phyloP scores from a whole-genome alignment of 2,329 filamentous ascomycete species.

The Ampelomyces quisqualis region DNA sequence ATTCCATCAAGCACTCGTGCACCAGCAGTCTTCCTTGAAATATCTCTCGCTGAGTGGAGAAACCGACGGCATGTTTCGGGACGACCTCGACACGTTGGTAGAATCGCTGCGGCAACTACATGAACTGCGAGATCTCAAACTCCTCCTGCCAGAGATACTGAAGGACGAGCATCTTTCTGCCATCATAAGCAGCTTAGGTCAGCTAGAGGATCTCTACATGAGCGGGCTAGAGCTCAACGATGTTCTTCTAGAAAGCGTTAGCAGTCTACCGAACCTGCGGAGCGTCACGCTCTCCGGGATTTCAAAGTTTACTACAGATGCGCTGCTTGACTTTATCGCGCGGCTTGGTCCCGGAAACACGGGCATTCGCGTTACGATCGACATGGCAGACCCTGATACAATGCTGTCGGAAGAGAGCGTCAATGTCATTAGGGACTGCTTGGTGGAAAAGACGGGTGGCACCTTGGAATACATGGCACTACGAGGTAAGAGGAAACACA shows the following conservation, averaged over 20 bases:
- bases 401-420: slow-evolving; percentile 45
- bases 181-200: slow-evolving; percentile 49
- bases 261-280: slow-evolving; percentile 52
- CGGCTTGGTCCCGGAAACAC: slow-evolving; percentile 46
- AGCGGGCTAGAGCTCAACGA: slow-evolving; percentile 57
- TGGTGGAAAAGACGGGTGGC: slow-evolving; percentile 46
- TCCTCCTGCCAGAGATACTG: slow-evolving; percentile 55
- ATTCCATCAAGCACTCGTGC: slow-evolving; percentile 56
- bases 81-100: slow-evolving; percentile 53
- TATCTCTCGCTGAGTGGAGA: slow-evolving; percentile 51
- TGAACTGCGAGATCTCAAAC: slow-evolving; percentile 56
- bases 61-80: slow-evolving; percentile 49
- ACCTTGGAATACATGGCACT: slow-evolving; percentile 47
- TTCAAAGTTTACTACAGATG: slow-evolving; percentile 56
- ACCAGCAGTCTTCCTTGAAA: slow-evolving; percentile 55
- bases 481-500: slow-evolving; percentile 45
- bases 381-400: slow-evolving; percentile 49
- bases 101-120: slow-evolving; percentile 55
- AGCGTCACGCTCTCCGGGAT: slow-evolving; percentile 56
- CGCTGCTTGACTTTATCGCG: slow-evolving; percentile 51
- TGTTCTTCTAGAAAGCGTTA: slow-evolving; percentile 49
- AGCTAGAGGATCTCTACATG: slow-evolving; percentile 59
- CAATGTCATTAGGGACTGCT: slow-evolving; percentile 40
- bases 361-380: slow-evolving; percentile 47
- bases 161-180: slow-evolving; percentile 51